Conservation (phyloP, 306 rosid species). For the Malus asiatica region DNA sequence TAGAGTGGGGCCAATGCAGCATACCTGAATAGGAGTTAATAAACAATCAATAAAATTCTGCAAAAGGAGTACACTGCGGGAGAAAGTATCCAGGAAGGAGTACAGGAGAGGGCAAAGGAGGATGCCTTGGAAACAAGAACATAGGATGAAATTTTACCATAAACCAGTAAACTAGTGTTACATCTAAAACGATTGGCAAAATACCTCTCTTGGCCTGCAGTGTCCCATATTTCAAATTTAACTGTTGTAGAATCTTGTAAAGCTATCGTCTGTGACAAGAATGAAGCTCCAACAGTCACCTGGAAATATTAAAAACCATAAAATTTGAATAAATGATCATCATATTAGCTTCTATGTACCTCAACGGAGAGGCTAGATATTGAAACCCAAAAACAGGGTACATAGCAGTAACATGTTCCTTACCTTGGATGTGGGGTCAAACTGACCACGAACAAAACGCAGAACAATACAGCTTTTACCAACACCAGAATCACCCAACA, state of each 20-base stretch:
- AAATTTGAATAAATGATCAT: slow-evolving; percentile 11
- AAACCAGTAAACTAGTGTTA: neutral
- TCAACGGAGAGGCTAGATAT: neutral
- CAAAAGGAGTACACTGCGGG: neutral
- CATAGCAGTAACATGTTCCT: slow-evolving; percentile 14
- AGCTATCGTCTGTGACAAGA: slow-evolving; percentile 97
- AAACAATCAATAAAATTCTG: slow-evolving; percentile 8
- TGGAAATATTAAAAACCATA: slow-evolving; percentile 36
- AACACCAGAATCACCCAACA: slow-evolving; percentile 98
- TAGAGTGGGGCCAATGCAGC: slow-evolving; percentile 96
- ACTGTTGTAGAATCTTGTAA: slow-evolving; percentile 97
- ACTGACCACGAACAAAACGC: slow-evolving; percentile 96
- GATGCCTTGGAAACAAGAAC: neutral
- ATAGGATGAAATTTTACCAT: neutral
- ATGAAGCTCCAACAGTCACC: slow-evolving; percentile 99
- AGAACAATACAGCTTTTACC: slow-evolving; percentile 99
- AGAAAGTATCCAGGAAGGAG: slow-evolving; percentile 5
- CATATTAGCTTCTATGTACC: neutral
- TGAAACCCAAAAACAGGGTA: neutral
- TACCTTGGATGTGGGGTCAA: slow-evolving; percentile 98
- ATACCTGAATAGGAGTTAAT: slow-evolving; percentile 49
- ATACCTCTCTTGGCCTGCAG: slow-evolving; percentile 99
- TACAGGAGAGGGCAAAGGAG: neutral
- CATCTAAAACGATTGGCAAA: slow-evolving; percentile 1
- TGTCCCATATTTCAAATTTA: slow-evolving; percentile 99